Percentiles rank a stretch among this genome's conserved stretches.
These are phyloP conservation scores for Bondarzewia mesenterica DNA, from an alignment of 1,284 basidiomycete genomes.

Conservation along the genomic window DNA sequence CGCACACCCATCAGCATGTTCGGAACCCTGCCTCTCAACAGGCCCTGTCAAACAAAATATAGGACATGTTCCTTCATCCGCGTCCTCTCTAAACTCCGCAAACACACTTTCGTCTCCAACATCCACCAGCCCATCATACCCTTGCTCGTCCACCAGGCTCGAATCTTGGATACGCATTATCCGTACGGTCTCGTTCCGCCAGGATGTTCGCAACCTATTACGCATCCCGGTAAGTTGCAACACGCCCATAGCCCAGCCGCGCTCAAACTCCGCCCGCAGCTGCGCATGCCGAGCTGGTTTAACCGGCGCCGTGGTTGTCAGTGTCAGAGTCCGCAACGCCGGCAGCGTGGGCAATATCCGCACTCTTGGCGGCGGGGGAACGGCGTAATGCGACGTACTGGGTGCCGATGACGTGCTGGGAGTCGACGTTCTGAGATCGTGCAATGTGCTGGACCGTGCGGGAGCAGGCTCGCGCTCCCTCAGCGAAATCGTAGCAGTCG, in stretches of 20 bases:
- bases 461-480: slow-evolving; percentile 21
- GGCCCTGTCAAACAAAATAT: slow-evolving; percentile 40
- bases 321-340: slow-evolving; percentile 30
- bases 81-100: neutral
- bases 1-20: slow-evolving; percentile 22
- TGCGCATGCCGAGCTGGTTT: slow-evolving; percentile 25
- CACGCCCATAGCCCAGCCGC: slow-evolving; percentile 41
- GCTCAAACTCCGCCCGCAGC: slow-evolving; percentile 42
- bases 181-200: slow-evolving; percentile 28
- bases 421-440: too few species aligned
- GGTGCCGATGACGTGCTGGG: too few species aligned
- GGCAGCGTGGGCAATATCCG: slow-evolving; percentile 37
- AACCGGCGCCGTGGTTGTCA: slow-evolving; percentile 26
- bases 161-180: slow-evolving; percentile 29
- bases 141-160: slow-evolving; percentile 24
- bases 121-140: slow-evolving; percentile 40
- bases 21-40: slow-evolving; percentile 9
- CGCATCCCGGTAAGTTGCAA: slow-evolving; percentile 34
- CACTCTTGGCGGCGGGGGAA: slow-evolving; percentile 18
- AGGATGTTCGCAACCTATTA: slow-evolving; percentile 27
- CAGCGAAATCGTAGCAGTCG: slow-evolving; percentile 48
- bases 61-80: slow-evolving; percentile 23
- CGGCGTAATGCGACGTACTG: too few species aligned
- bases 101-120: slow-evolving; percentile 24
- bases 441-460: too few species aligned